Conservation (phyloP, 495 filamentous ascomycete genomes). For the Daldinia childiae region DNA sequence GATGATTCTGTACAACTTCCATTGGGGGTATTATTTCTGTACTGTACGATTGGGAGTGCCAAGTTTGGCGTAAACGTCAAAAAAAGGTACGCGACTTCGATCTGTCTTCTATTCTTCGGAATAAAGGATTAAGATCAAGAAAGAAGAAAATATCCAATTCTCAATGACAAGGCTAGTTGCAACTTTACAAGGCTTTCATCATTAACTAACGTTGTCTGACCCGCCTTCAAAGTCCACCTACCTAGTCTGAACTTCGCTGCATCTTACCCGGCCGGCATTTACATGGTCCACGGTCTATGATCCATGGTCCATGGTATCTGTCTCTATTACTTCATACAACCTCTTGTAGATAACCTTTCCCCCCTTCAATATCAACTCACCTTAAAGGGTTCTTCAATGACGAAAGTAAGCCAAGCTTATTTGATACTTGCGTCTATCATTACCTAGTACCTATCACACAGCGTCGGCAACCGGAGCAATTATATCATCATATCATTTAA, state of each 20-base stretch:
- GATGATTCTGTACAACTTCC: slow-evolving; percentile 28
- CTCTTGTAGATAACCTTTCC: slow-evolving; percentile 28
- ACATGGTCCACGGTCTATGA: not conserved
- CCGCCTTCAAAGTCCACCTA: slow-evolving; percentile 12
- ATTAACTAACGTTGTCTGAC: slow-evolving; percentile 22
- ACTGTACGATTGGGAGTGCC: not conserved
- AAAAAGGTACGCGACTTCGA: slow-evolving; percentile 13
- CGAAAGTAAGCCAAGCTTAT: slow-evolving; percentile 63
- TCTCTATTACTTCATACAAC: slow-evolving; percentile 22
- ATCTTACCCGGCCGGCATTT: slow-evolving; percentile 16
- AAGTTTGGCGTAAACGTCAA: slow-evolving; percentile 38
- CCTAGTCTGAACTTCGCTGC: slow-evolving; percentile 15
- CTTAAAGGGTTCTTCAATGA: slow-evolving; percentile 52
- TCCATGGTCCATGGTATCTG: slow-evolving; percentile 22
- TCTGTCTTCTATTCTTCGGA: not conserved
- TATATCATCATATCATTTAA: slow-evolving; percentile 26
- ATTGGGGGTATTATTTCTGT: slow-evolving; percentile 1
- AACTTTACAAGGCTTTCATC: slow-evolving; percentile 11
- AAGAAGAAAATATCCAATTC: slow-evolving; percentile 3
- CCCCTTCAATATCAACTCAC: slow-evolving; percentile 19
- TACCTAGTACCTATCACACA: slow-evolving; percentile 50
- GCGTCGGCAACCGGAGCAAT: slow-evolving; percentile 30
- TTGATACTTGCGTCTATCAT: slow-evolving; percentile 61
- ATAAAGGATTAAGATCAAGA: not conserved
- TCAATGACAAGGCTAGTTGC: not conserved